Evolutionary conservation across 208 protist species (phyloP).

Genomic region (Kentomonas sorsogonicus): DNA sequence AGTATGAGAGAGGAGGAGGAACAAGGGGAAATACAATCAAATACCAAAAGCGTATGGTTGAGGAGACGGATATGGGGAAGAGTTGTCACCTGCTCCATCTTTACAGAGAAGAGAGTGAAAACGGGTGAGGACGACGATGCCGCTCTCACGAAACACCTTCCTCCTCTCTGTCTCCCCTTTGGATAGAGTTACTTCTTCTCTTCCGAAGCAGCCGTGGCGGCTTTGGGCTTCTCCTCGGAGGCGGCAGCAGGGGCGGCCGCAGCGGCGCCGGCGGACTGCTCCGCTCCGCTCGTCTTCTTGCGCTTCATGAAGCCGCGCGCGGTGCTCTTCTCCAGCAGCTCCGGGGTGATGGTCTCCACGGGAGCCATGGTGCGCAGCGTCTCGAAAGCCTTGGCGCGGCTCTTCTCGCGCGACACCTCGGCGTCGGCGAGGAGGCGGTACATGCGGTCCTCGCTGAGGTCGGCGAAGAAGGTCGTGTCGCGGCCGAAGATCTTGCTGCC

Average conservation of each 20-base stretch:
- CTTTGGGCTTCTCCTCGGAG: too few species aligned
- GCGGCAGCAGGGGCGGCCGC: too few species aligned
- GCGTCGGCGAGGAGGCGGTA: constrained; percentile 52
- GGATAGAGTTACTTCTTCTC: background rate
- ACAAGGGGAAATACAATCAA: background rate
- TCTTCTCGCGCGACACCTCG: constrained; percentile 57
- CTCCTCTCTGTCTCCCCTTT: background rate
- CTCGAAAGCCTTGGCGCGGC: constrained; percentile 32
- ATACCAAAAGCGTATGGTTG: too few species aligned
- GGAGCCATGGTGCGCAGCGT: constrained; percentile 34
- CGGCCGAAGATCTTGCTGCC: constrained; percentile 76
- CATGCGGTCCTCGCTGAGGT: constrained; percentile 69
- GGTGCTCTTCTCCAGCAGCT: constrained; percentile 28
- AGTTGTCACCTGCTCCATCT: too few species aligned
- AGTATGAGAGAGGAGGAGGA: background rate
- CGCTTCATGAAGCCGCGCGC: constrained; percentile 30
- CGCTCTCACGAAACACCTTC: background rate
- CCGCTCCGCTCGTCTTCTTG: constrained; percentile 11
- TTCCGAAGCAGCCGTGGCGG: background rate
- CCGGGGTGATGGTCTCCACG: constrained; percentile 32
- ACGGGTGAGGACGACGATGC: background rate
- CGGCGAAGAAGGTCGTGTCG: constrained; percentile 81
- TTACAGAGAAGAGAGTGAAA: background rate
- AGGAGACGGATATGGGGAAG: too few species aligned
- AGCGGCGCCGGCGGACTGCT: background rate